Percentiles rank a stretch among this genome's conserved stretches.
These are phyloP conservation scores for Alternaria sp. DNA, from an alignment of 2,329 filamentous ascomycete genomes.

Conservation along the genomic window DNA sequence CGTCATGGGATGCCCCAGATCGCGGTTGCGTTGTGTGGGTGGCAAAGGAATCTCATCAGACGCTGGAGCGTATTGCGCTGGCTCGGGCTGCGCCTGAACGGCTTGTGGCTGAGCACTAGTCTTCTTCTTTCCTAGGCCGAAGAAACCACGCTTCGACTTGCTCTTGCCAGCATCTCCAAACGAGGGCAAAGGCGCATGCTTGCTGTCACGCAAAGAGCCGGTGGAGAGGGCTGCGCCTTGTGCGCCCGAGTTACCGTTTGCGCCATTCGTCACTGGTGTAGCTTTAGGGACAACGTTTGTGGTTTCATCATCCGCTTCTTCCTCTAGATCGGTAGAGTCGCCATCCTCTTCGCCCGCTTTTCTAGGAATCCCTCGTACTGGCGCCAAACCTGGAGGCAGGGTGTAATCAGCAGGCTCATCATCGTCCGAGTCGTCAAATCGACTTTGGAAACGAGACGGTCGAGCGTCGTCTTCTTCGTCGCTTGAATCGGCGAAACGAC, in stretches of 20 bases:
- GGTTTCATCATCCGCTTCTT: constrained; percentile 49
- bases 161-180: constrained; percentile 43
- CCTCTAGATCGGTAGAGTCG: constrained; percentile 63
- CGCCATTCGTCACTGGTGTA: constrained; percentile 22
- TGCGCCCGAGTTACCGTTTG: constrained; percentile 20
- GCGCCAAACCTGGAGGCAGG: constrained; percentile 55
- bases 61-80: constrained; percentile 42
- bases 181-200: constrained; percentile 42
- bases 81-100: constrained; percentile 43
- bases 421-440: constrained; percentile 60
- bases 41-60: constrained; percentile 41
- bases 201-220: constrained; percentile 53
- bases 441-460: constrained; percentile 53
- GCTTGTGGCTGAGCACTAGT: constrained; percentile 37
- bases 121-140: constrained; percentile 71
- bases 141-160: constrained; percentile 55
- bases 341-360: constrained; percentile 65
- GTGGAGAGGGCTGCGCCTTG: constrained; percentile 46
- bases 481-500: constrained; percentile 75
- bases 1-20: constrained; percentile 38
- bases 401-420: constrained; percentile 64
- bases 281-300: constrained; percentile 25
- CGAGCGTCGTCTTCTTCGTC: constrained; percentile 59
- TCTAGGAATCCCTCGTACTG: constrained; percentile 68
- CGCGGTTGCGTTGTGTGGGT: constrained; percentile 38